Evolutionary conservation across 2,329 filamentous ascomycete species (phyloP).

Genomic region (Aspergillus pseudonomiae): DNA sequence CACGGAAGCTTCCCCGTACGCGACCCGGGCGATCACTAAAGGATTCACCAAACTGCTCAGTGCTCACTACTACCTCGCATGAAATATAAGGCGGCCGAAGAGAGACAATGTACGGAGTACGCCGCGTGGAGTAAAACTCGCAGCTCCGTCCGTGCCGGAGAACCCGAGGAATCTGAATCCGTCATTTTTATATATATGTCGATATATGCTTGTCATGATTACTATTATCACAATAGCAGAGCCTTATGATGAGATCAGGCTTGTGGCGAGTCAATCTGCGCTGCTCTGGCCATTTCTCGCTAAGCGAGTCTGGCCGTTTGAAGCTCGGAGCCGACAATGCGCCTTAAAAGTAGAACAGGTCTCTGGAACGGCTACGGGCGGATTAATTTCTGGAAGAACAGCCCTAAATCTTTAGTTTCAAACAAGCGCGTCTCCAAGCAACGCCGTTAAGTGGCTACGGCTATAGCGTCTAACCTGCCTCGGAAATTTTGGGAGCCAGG

Average conservation of each 20-base stretch:
- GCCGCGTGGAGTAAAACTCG: not conserved
- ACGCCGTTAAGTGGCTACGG: not conserved
- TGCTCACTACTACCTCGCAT: not conserved
- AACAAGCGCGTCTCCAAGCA: not conserved
- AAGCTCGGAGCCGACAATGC: not conserved
- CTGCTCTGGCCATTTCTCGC: not conserved
- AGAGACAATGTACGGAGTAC: not conserved
- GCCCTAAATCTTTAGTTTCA: not conserved
- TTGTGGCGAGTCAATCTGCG: not conserved
- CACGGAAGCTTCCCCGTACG: slow-evolving; percentile 5
- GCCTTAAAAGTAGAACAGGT: not conserved
- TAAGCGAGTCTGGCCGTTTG: not conserved
- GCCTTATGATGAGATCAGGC: not conserved
- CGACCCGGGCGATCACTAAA: not conserved
- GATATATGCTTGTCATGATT: not conserved
- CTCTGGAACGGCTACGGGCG: not conserved
- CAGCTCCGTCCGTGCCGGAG: not conserved
- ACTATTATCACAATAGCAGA: not conserved
- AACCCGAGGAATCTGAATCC: not conserved
- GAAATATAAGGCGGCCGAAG: not conserved
- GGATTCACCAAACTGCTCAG: not conserved
- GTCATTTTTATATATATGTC: not conserved
- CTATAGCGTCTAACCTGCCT: not conserved
- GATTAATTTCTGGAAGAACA: not conserved
- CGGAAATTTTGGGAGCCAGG: not conserved